Percentiles rank a stretch among this genome's conserved stretches.
Conservation (phyloP, 2,329 filamentous ascomycete species). For the Aspergillus sp. region DNA sequence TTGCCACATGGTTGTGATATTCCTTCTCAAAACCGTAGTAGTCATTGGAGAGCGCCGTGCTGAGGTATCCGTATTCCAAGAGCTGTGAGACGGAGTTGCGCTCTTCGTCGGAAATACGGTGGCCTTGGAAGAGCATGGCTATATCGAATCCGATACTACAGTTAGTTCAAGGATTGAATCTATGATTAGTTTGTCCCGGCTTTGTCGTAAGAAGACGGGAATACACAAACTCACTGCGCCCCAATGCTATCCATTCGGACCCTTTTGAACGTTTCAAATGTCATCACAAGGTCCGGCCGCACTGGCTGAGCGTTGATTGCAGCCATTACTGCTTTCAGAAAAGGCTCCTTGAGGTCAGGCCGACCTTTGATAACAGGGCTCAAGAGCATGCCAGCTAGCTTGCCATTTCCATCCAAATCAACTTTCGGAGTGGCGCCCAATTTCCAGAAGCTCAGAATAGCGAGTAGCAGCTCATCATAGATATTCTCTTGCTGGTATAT, state of each 20-base stretch:
- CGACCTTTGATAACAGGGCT: background rate
- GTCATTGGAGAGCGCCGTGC: slow-evolving; percentile 6
- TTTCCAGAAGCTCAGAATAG: background rate
- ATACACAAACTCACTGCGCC: background rate
- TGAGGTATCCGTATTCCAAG: background rate
- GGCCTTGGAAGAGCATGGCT: background rate
- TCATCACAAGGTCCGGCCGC: background rate
- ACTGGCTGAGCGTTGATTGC: background rate
- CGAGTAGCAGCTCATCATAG: background rate
- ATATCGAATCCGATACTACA: background rate
- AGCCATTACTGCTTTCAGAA: background rate
- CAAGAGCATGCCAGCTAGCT: background rate
- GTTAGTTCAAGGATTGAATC: too few relatives aligned
- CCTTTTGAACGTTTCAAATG: background rate
- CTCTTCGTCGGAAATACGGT: background rate
- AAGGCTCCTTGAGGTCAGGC: background rate
- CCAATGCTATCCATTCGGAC: background rate
- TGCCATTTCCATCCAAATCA: background rate
- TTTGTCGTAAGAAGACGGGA: background rate
- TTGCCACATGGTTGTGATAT: slow-evolving; percentile 2
- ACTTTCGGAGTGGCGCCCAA: background rate
- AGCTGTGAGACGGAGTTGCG: background rate
- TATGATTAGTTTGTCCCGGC: too few relatives aligned
- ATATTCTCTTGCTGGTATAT: background rate
- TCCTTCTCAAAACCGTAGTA: slow-evolving; percentile 11